Evolutionary conservation across 2,329 filamentous ascomycete species (phyloP).

Genomic region (Coniochaeta prunicola): DNA sequence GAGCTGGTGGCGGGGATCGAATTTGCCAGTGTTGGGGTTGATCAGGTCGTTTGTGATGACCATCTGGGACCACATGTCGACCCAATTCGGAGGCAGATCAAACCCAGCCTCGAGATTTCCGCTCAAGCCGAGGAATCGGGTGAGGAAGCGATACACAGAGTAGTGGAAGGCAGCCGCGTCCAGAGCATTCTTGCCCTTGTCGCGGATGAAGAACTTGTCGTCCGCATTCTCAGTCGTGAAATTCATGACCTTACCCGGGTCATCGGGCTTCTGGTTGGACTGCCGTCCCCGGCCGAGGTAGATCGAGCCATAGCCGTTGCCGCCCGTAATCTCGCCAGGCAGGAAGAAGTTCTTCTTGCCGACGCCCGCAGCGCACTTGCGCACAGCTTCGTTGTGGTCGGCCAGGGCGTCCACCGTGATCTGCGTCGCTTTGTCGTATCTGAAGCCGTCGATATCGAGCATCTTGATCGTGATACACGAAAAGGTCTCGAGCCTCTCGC

Average conservation of each 20-base stretch:
- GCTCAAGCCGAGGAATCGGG: slow-evolving; percentile 53
- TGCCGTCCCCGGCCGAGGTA: slow-evolving; percentile 57
- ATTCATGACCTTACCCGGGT: slow-evolving; percentile 38
- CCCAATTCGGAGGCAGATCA: slow-evolving; percentile 46
- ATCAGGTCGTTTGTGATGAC: slow-evolving; percentile 37
- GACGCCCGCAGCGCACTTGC: slow-evolving; percentile 46
- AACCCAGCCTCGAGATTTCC: slow-evolving; percentile 46
- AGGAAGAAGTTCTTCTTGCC: slow-evolving; percentile 59
- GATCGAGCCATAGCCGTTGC: slow-evolving; percentile 52
- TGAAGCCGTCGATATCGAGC: slow-evolving; percentile 60
- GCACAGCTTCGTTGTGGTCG: slow-evolving; percentile 48
- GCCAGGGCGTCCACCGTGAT: slow-evolving; percentile 54
- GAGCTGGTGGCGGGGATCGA: slow-evolving; percentile 57
- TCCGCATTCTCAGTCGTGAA: slow-evolving; percentile 32
- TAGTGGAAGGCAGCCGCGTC: slow-evolving; percentile 58
- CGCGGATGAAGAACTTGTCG: slow-evolving; percentile 42
- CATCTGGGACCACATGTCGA: slow-evolving; percentile 43
- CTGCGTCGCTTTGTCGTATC: slow-evolving; percentile 61
- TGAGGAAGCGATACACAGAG: slow-evolving; percentile 55
- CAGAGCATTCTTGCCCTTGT: slow-evolving; percentile 42
- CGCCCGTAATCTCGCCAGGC: slow-evolving; percentile 56
- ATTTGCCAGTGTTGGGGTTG: slow-evolving; percentile 21
- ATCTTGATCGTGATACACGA: slow-evolving; percentile 56
- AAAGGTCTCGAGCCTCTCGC: slow-evolving; percentile 49
- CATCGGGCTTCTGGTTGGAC: slow-evolving; percentile 41